Conservation (phyloP, 2,329 filamentous ascomycete genomes). For the Pseudogymnoascus sp. region DNA sequence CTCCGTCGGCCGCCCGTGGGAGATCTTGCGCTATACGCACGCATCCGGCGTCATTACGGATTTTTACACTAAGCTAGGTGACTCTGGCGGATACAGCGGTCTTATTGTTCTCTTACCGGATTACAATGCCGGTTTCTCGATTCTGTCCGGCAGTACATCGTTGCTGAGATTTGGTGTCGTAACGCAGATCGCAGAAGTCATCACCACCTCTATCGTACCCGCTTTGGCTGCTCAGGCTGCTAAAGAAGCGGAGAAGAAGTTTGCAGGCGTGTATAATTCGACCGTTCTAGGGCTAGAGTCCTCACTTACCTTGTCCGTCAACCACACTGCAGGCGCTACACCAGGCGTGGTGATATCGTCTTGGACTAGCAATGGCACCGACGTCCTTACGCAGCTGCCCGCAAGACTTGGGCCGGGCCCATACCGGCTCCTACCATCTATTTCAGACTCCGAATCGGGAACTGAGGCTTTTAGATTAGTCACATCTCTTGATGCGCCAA, state of each 20-base stretch:
- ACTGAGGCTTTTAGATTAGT: not conserved
- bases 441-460: not conserved
- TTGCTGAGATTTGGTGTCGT: not conserved
- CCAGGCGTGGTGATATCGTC: conserved; percentile 26
- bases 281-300: conserved; percentile 22
- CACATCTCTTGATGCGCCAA: not conserved
- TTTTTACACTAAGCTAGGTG: conserved; percentile 40
- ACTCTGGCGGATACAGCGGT: conserved; percentile 35
- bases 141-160: conserved; percentile 31
- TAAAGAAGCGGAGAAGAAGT: conserved; percentile 10
- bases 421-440: not conserved
- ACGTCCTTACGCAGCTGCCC: conserved; percentile 22
- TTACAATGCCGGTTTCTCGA: conserved; percentile 36
- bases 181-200: conserved; percentile 16
- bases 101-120: conserved; percentile 37
- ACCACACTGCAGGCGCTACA: conserved; percentile 16
- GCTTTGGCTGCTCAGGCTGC: conserved; percentile 19
- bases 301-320: conserved; percentile 22
- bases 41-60: conserved; percentile 35
- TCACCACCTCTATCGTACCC: conserved; percentile 21
- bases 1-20: conserved; percentile 39
- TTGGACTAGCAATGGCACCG: conserved; percentile 29
- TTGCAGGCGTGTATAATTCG: conserved; percentile 21
- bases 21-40: conserved; percentile 36
- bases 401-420: not conserved